Base-by-base conservation (phyloP, 2,329 filamentous ascomycete species). In the Fusarium temperatum region DNA sequence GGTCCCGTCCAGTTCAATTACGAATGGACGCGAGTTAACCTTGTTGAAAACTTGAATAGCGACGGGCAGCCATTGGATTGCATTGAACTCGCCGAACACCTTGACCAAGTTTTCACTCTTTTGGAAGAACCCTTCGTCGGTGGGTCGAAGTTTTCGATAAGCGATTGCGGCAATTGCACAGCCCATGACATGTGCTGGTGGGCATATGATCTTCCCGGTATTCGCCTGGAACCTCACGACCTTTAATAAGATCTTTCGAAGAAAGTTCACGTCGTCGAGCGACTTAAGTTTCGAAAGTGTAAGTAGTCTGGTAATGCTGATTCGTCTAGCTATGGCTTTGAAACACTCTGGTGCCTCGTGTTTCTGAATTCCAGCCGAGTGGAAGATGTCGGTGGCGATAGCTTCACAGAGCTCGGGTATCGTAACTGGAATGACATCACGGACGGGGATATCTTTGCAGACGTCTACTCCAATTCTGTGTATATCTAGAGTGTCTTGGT, bases 101-200 rank as follows among this genome's bases (percentile, higher is more conserved):
- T n/a, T n/a, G n/a, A n/a, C n/a, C n/a, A n/a, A n/a, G n/a, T n/a
- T n/a, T n/a, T n/a, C n/a, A n/a, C n/a, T n/a, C n/a, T n/a, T n/a
- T n/a, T n/a, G n/a, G n/a, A 26, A 10, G 18, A 36, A 36, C 0
- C 4, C 13, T 10, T 18, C 15, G 0, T 3, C 8, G 3, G 0
- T 0, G 1, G 17, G 30, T 0, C 2, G 4, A 0, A 62, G 17
- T 1, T 20, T 45, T 3, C 57, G 45, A 0, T 44, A 65, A 0
- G 17, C 5, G 0, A 63, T 0, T 4, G 35, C 55, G 6, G 55
- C 44, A 8, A 64, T 15, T 0, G 26, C 0, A 1, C 8, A 13
- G 1, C 12, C 20, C 10, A 64, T 22, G 8, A 20, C 7, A 1
- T 12, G 4, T 2, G 38, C 36, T 12, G 47, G 11, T 2, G 32